Base-by-base conservation (phyloP, 441 rosid species). In the Theobroma grandiflorum region DNA sequence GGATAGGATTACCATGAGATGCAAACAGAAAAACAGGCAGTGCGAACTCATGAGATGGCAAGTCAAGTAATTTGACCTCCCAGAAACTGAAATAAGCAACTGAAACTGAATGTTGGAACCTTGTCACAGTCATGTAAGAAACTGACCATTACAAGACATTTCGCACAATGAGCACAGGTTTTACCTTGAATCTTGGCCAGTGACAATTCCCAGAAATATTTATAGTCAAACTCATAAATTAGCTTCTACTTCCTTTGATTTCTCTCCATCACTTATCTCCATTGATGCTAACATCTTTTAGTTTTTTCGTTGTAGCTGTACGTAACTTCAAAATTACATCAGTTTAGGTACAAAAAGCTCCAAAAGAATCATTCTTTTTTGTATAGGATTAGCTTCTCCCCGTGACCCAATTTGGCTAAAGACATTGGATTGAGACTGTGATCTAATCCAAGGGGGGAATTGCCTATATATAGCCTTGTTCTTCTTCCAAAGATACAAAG, bases 401-500 rank as follows among this genome's bases (percentile, higher is more conserved):
- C 12, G 7, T 76, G 35, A 8, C 63, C 63, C 12, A 64, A 8
- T 63, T 63, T n/a, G 49, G 15, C 35, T 35, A 42, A 74, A 42
- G 22, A 5, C 15, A 61, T 75, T 57, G 35, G 75, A 50, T 49
- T 50, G 38, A 2, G 35, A 73, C 40, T 15, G 1, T 4, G 12
- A 57, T 57, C 49, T 8, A 20, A 14, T 53, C n/a, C 58, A 3
- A 53, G 12, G 14, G 3, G 4, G 1, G 49, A 9, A 8, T 26
- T 2, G n/a, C 15, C 53, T 50, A 70, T 22, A 8, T 64, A 40
- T 63, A 11, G 50, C 33, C 45, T 77, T 59, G 22, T 79, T 83
- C 80, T 79, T 74, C 75, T 68, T 67, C 79, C 74, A 49, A 52
- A 72, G 4, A 67, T 64, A 15, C 38, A 71, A 63, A 75, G 9